phyloP scores from a whole-genome alignment of 73 alveolate species.

The Blepharisma japonicum region DNA sequence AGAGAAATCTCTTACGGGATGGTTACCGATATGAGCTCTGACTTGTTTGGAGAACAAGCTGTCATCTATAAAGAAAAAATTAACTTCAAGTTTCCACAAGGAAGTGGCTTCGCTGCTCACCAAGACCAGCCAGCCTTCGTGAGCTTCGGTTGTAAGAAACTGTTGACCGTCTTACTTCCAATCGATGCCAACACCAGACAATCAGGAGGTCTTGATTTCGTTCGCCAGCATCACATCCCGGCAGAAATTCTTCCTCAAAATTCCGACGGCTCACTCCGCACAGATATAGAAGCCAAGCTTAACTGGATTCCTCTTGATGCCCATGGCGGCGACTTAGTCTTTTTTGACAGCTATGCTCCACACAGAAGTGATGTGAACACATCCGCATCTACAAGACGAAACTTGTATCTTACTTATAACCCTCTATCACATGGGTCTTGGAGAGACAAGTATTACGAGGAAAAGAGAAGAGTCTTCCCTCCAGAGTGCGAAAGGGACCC shows the following conservation, averaged over 20 bases:
- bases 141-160: conserved; percentile 15
- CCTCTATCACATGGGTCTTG: conserved; percentile 24
- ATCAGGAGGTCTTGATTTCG: conserved; percentile 32
- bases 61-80: conserved; percentile 33
- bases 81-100: conserved; percentile 29
- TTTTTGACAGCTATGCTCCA: conserved; percentile 26
- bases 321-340: conserved; percentile 18
- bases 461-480: conserved; percentile 25
- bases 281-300: conserved; percentile 1
- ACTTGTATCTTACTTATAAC: conserved; percentile 25
- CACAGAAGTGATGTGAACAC: conserved; percentile 29
- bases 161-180: conserved; percentile 28
- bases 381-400: not conserved
- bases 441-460: conserved; percentile 18
- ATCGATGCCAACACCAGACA: conserved; percentile 16
- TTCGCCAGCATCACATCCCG: not conserved
- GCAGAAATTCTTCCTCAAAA: conserved; percentile 18
- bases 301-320: conserved; percentile 11
- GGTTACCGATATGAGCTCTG: not conserved
- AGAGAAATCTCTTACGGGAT: conserved; percentile 12
- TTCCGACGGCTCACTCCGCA: conserved; percentile 25
- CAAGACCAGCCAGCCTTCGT: conserved; percentile 35
- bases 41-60: conserved; percentile 24
- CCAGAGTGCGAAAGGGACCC: conserved; percentile 36
- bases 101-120: conserved; percentile 33